Conservation (phyloP, 257 asterid genomes). For the Mentha longifolia region DNA sequence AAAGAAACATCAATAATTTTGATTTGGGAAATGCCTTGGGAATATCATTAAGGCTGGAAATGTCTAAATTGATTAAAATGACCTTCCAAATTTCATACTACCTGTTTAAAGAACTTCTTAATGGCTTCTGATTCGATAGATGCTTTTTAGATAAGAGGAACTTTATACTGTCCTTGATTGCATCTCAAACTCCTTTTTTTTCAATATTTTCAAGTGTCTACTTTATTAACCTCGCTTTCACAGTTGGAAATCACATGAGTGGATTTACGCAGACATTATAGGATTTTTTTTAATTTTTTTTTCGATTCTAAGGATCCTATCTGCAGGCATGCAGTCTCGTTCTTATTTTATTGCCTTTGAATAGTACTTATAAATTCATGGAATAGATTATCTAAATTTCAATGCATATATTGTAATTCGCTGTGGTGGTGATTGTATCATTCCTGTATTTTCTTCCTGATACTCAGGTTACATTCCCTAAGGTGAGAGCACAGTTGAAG, state of each 20-base stretch:
- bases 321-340: not conserved
- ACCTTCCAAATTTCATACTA: not conserved
- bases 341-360: not conserved
- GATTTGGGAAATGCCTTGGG: constrained; percentile 2
- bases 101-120: not conserved
- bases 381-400: constrained; percentile 4
- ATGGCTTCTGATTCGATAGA: not conserved
- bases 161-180: constrained; percentile 1
- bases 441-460: constrained; percentile 9
- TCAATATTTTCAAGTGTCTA: not conserved
- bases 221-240: constrained; percentile 6
- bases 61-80: not conserved
- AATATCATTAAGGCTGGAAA: not conserved
- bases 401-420: constrained; percentile 7
- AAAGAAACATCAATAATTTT: constrained; percentile 11
- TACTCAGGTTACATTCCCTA: constrained; percentile 74
- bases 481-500: constrained; percentile 78
- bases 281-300: no score
- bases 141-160: not conserved
- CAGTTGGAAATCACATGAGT: not conserved
- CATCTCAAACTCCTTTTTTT: not conserved
- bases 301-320: constrained; percentile 2
- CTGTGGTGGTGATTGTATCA: not conserved
- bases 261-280: not conserved
- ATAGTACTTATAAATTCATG: not conserved